A percentile compares a stretch with the other conserved stretches of the same genome.
phyloP scores from a whole-genome alignment of 2,329 filamentous ascomycete genomes.

The Monilinia polystroma region DNA sequence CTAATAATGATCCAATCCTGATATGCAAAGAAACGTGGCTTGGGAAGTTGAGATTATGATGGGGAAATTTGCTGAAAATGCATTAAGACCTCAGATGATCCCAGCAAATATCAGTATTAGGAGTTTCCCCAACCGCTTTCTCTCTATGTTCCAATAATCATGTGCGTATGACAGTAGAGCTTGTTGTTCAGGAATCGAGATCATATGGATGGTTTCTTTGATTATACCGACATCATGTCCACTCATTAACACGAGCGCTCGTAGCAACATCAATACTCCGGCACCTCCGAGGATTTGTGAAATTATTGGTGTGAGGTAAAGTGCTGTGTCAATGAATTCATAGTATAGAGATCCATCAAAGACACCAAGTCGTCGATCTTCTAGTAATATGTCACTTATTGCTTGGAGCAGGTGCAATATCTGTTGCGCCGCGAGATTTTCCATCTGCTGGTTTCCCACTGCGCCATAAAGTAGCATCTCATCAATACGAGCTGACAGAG shows the following conservation, averaged over 20 bases:
- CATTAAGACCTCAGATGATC: not conserved
- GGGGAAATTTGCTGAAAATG: constrained; percentile 5
- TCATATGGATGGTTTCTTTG: not conserved
- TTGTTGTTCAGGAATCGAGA: not conserved
- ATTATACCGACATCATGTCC: constrained; percentile 15
- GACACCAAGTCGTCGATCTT: constrained; percentile 9
- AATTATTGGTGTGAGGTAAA: constrained; percentile 8
- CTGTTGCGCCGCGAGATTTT: constrained; percentile 9
- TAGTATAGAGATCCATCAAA: not conserved
- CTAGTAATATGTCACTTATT: constrained; percentile 14
- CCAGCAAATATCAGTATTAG: constrained; percentile 12
- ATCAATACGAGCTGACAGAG: constrained; percentile 5
- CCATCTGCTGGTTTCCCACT: constrained; percentile 3
- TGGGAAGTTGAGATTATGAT: not conserved
- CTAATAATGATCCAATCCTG: too few relatives aligned
- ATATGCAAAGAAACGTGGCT: constrained; percentile 11
- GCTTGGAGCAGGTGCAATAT: constrained; percentile 21
- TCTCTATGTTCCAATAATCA: constrained; percentile 4
- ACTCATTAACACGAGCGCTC: constrained; percentile 19
- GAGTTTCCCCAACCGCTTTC: constrained; percentile 9
- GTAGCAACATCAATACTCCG: constrained; percentile 18
- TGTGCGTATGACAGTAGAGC: not conserved
- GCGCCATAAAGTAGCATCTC: not conserved
- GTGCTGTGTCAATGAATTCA: constrained; percentile 19
- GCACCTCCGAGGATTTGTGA: constrained; percentile 11